Evolutionary conservation across 2,329 filamentous ascomycete genomes (phyloP).

Genomic region (Xylariomycetidae sp.): DNA sequence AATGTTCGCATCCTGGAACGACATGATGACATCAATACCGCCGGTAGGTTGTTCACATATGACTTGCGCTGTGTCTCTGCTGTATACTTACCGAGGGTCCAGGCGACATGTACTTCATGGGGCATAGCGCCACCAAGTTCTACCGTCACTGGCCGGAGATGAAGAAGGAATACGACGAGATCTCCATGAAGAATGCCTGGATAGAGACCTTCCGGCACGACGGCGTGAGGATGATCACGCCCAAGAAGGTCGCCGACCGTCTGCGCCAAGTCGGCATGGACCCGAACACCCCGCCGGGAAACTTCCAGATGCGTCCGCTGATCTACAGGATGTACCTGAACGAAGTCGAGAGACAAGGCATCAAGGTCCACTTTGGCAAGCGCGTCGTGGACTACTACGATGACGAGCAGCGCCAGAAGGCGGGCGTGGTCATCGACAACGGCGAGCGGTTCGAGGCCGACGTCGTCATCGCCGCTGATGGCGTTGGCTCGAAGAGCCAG

Average conservation of each 20-base stretch:
- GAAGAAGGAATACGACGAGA: constrained; percentile 43
- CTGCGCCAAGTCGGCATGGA: constrained; percentile 33
- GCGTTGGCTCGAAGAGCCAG: constrained; percentile 41
- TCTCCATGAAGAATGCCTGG: constrained; percentile 50
- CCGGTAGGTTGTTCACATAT: constrained; percentile 42
- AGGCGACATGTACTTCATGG: constrained; percentile 60
- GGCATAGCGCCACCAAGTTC: constrained; percentile 49
- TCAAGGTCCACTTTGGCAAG: constrained; percentile 42
- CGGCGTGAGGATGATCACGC: constrained; percentile 42
- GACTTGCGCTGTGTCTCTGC: no score
- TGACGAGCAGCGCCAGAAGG: constrained; percentile 32
- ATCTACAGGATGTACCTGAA: constrained; percentile 51
- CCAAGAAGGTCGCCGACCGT: constrained; percentile 45
- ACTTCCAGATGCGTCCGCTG: constrained; percentile 52
- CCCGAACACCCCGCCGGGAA: constrained; percentile 44
- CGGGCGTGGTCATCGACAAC: constrained; percentile 43
- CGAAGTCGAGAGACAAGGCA: constrained; percentile 41
- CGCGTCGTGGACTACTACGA: constrained; percentile 47
- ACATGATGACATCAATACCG: constrained; percentile 44
- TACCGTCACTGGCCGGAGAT: constrained; percentile 53
- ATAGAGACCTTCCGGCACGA: constrained; percentile 52
- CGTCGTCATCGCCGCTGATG: constrained; percentile 43
- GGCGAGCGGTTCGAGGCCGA: constrained; percentile 45
- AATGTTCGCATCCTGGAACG: constrained; percentile 43
- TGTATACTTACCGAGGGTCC: background rate